These are phyloP conservation scores for Brassica hybrid DNA, from an alignment of 441 rosid genomes.

Conservation along the genomic window DNA sequence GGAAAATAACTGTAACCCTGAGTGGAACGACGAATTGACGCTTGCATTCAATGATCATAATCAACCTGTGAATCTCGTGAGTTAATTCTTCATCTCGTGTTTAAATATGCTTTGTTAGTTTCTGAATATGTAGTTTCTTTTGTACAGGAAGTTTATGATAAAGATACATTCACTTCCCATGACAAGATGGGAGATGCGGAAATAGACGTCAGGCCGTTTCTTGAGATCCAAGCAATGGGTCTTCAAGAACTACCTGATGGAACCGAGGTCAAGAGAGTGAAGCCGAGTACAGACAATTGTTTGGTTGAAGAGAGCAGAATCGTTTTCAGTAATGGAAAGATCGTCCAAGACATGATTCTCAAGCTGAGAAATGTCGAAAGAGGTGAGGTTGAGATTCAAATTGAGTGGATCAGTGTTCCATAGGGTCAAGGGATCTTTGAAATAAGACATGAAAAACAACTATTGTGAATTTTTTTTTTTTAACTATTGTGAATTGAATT, in stretches of 20 bases:
- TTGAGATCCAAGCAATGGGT: conserved; percentile 13
- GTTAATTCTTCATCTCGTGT: conserved; percentile 15
- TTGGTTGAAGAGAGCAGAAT: conserved; percentile 37
- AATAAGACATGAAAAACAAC: neutral
- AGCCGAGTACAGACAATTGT: conserved; percentile 27
- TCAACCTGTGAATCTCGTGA: conserved; percentile 48
- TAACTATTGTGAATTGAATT: neutral
- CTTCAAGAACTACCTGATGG: conserved; percentile 20
- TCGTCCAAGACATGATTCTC: conserved; percentile 33
- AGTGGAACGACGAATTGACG: conserved; percentile 60
- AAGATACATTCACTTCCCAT: conserved; percentile 34
- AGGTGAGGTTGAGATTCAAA: conserved; percentile 42
- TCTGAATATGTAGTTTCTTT: neutral
- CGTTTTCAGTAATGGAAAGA: conserved; percentile 19
- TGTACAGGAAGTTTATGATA: conserved; percentile 36
- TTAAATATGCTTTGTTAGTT: neutral
- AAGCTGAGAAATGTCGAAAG: conserved; percentile 32
- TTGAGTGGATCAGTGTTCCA: conserved; percentile 53
- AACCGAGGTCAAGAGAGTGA: conserved; percentile 22
- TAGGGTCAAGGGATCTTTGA: conserved; percentile 6
- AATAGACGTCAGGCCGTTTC: conserved; percentile 33
- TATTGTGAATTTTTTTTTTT: neutral
- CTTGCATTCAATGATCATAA: conserved; percentile 46
- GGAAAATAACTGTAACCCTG: conserved; percentile 52
- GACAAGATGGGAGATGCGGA: conserved; percentile 42